phyloP scores from a whole-genome alignment of 768 basidiomycete species.

The Exsudoporus frostii region DNA sequence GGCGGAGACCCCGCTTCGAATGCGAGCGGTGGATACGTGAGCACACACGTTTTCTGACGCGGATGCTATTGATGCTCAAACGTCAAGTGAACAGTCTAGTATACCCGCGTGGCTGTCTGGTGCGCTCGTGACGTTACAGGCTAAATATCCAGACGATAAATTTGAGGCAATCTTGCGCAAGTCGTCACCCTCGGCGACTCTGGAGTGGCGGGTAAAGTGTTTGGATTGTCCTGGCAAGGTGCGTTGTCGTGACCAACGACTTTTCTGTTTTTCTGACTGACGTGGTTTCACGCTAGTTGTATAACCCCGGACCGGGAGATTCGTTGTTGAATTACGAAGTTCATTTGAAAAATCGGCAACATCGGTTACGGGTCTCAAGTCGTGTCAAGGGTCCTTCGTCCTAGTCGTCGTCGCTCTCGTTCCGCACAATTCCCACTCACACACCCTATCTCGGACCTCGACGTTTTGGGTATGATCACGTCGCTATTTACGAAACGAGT shows the following conservation, averaged over 20 bases:
- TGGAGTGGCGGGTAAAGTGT: slow-evolving; percentile 92
- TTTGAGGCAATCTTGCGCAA: slow-evolving; percentile 76
- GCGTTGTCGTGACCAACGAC: neutral
- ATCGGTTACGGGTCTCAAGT: slow-evolving; percentile 69
- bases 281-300: slow-evolving; percentile 49
- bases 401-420: slow-evolving; percentile 10
- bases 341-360: slow-evolving; percentile 83
- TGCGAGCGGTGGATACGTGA: slow-evolving; percentile 26
- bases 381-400: slow-evolving; percentile 34
- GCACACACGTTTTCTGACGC: slow-evolving; percentile 16
- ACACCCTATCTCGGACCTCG: slow-evolving; percentile 12
- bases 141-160: slow-evolving; percentile 73
- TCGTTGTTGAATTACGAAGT: slow-evolving; percentile 89
- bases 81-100: slow-evolving; percentile 33
- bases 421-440: neutral
- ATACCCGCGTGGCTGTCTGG: slow-evolving; percentile 69
- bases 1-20: slow-evolving; percentile 9
- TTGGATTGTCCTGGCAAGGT: slow-evolving; percentile 93
- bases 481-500: slow-evolving; percentile 16
- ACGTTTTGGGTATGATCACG: slow-evolving; percentile 2
- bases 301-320: slow-evolving; percentile 87
- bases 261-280: neutral
- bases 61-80: slow-evolving; percentile 33
- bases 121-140: slow-evolving; percentile 66
- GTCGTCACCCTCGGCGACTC: slow-evolving; percentile 47